Conservation (phyloP, 768 basidiomycete genomes). For the Pleurotus giganteus region DNA sequence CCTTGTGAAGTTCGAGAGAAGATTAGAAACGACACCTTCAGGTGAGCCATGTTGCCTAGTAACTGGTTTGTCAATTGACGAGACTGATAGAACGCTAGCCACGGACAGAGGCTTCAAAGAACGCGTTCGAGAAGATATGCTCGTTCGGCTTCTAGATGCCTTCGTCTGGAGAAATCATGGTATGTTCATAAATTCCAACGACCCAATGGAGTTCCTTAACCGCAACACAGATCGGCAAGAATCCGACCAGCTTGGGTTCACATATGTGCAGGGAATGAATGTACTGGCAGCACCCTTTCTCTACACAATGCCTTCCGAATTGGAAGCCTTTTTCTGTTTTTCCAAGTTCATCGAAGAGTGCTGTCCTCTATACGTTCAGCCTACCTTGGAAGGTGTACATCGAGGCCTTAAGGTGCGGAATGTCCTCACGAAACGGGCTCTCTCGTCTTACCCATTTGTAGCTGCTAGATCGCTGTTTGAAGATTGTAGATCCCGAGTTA, state of each 20-base stretch:
- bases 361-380: constrained; percentile 96
- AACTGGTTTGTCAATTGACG: constrained; percentile 9
- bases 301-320: constrained; percentile 94
- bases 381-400: constrained; percentile 94
- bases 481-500: constrained; percentile 87
- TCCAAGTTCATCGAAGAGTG: constrained; percentile 92
- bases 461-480: constrained; percentile 91
- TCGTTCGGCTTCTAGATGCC: constrained; percentile 93
- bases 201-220: neutral
- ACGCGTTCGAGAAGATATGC: constrained; percentile 94
- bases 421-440: neutral
- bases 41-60: constrained; percentile 41
- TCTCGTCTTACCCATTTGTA: constrained; percentile 25
- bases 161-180: constrained; percentile 97
- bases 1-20: constrained; percentile 89
- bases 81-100: constrained; percentile 69
- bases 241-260: constrained; percentile 79
- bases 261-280: constrained; percentile 99
- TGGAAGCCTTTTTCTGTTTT: constrained; percentile 99
- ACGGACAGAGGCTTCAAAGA: constrained; percentile 98
- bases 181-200: constrained; percentile 24
- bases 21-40: constrained; percentile 95
- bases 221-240: constrained; percentile 64
- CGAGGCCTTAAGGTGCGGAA: constrained; percentile 80
- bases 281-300: constrained; percentile 97